phyloP scores from a whole-genome alignment of 2,329 filamentous ascomycete genomes.

The Rhexocercosporidium sp. region DNA sequence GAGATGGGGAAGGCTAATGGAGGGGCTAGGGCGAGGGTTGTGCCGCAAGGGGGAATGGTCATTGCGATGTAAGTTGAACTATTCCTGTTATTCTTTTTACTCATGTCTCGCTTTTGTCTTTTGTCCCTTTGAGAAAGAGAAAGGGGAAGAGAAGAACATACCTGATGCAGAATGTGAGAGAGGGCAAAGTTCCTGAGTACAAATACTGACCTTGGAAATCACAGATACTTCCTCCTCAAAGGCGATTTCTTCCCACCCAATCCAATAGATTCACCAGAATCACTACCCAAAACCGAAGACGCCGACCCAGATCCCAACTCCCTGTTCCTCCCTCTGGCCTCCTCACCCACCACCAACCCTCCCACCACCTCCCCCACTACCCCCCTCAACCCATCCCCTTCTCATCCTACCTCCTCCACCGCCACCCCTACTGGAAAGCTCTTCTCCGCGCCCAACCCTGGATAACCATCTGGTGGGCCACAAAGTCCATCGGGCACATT shows the following conservation, averaged over 20 bases:
- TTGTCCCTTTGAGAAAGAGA: no score
- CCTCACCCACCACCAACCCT: no score
- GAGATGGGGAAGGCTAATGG: constrained; percentile 1
- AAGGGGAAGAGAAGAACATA: no score
- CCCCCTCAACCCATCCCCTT: background rate
- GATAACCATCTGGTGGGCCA: background rate
- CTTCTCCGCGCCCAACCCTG: background rate
- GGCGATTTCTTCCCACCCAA: background rate
- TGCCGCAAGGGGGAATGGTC: background rate
- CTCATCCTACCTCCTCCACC: background rate
- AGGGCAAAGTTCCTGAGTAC: no score
- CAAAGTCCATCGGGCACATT: background rate
- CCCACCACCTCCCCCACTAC: no score
- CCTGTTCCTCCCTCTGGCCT: background rate
- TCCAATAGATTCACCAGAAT: background rate
- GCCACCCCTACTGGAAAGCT: background rate
- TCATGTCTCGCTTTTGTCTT: no score
- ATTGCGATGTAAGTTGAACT: background rate
- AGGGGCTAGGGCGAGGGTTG: background rate
- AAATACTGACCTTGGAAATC: background rate
- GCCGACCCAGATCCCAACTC: background rate
- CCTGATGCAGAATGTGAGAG: no score
- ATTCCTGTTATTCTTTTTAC: no score
- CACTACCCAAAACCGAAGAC: no score
- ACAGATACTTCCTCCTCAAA: background rate